Evolutionary conservation across 768 basidiomycete species (phyloP).

Genomic region (Suillus ampliporus): DNA sequence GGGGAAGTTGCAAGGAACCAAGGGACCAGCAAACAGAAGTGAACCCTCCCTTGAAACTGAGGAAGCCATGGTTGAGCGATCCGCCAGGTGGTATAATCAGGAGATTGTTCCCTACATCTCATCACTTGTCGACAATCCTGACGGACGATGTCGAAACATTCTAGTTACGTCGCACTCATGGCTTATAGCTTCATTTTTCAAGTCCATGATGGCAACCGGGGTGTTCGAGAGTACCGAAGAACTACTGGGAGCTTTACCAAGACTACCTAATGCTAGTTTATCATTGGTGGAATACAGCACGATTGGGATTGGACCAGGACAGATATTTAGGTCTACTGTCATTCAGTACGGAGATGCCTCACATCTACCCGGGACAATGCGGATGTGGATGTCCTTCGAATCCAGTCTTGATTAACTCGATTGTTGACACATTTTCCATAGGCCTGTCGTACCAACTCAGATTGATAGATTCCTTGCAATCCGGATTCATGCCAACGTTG

Average conservation of each 20-base stretch:
- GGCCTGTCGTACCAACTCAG: background rate
- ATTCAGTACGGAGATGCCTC: background rate
- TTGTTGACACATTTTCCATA: background rate
- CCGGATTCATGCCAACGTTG: no score
- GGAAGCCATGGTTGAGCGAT: conserved; percentile 52
- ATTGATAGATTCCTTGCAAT: background rate
- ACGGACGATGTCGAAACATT: conserved; percentile 36
- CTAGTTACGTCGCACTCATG: conserved; percentile 74
- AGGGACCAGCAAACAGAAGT: conserved; percentile 18
- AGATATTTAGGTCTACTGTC: background rate
- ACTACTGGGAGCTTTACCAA: conserved; percentile 30
- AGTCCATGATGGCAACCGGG: conserved; percentile 49
- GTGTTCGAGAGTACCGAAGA: conserved; percentile 42
- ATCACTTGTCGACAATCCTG: conserved; percentile 37
- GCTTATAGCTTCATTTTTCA: conserved; percentile 59
- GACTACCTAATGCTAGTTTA: conserved; percentile 17
- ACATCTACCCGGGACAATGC: background rate
- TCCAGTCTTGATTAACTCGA: background rate
- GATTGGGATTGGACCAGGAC: background rate
- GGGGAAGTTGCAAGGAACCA: conserved; percentile 63
- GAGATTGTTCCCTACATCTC: conserved; percentile 44
- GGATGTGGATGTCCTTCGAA: background rate
- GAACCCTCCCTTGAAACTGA: conserved; percentile 33
- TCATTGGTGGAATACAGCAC: conserved; percentile 1
- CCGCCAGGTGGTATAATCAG: conserved; percentile 66